Evolutionary conservation across 148 eudicot genomes (phyloP).

Genomic region (Chenopodium quinoa): DNA sequence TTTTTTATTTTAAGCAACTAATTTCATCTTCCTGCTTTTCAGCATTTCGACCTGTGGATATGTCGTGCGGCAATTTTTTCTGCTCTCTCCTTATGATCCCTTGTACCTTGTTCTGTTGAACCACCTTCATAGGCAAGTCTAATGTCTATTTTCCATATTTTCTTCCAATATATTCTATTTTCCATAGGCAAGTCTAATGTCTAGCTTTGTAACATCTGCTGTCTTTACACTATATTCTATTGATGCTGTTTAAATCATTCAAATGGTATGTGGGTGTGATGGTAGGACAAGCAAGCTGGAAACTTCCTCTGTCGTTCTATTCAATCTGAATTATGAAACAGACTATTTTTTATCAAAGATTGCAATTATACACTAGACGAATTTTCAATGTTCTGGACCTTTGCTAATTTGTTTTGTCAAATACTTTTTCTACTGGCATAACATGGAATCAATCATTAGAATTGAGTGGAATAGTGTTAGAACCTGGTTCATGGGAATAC

Average conservation of each 20-base stretch:
- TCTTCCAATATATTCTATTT: background rate
- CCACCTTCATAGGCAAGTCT: conserved; percentile 61
- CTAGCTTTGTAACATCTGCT: too few species aligned
- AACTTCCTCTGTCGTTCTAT: background rate
- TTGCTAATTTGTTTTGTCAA: background rate
- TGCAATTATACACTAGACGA: background rate
- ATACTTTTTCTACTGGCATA: background rate
- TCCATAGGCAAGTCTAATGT: too few species aligned
- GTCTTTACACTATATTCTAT: background rate
- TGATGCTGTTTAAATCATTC: background rate
- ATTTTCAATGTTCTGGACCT: background rate
- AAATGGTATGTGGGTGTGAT: background rate
- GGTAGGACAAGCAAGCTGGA: background rate
- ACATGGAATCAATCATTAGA: background rate
- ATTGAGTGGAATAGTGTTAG: background rate
- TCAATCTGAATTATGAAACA: background rate
- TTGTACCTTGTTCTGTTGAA: conserved; percentile 52
- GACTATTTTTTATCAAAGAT: background rate
- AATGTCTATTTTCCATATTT: background rate
- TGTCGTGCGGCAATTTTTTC: conserved; percentile 52
- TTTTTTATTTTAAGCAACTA: background rate
- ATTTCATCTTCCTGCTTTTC: conserved; percentile 22
- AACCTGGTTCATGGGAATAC: background rate
- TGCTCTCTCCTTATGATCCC: conserved; percentile 55
- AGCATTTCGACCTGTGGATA: conserved; percentile 69